Evolutionary conservation across 1,139 yeast species (phyloP), one percentile per base, ranked within the genome.

Genomic region (Casaregolazyma suthepensis): DNA sequence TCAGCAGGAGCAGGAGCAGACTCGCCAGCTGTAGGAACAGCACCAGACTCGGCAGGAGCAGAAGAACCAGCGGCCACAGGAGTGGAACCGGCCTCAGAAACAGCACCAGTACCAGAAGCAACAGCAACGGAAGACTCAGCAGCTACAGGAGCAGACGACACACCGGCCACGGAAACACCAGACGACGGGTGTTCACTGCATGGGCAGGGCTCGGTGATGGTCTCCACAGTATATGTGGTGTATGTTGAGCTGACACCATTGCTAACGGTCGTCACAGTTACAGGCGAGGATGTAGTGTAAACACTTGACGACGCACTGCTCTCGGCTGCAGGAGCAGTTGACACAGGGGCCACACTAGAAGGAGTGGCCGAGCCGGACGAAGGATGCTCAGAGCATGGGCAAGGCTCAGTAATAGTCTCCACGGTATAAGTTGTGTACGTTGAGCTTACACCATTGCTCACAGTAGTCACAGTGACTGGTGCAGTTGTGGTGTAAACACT

Each of bases 291-390:
- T 13, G 40, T 35, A 9, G 40, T 35, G 17, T 35, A 35, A 12
- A 35, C 17, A n/a, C 40, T 35, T 13, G 40, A 35, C 5, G 40
- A n/a, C 17, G 9, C 18, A 13, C 31, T 26, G 31, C 31, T 26
- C n/a, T n/a, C n/a, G n/a, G n/a, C n/a, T n/a, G n/a, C n/a, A n/a
- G 26, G 26, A 22, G 26, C 26, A 22, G 26, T 5, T 19, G 46
- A 38, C n/a, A 35, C 51, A 54, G 19, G 51, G 48, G 13, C 45
- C 9, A 35, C 40, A 53, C 17, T 61, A 62, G 40, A 49, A 54
- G 48, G 54, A 53, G 47, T 56, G 52, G 45, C 56, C 56, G 58
- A 59, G 55, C 45, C 56, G 55, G 22, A 56, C 52, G n/a, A 53
- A 40, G 15, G 59, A 55, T 44, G 54, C 48, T 54, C 57, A 55